Percentiles rank a stretch among this genome's conserved stretches.
phyloP scores from a whole-genome alignment of 2,329 filamentous ascomycete species.

The Colletotrichum agaves region DNA sequence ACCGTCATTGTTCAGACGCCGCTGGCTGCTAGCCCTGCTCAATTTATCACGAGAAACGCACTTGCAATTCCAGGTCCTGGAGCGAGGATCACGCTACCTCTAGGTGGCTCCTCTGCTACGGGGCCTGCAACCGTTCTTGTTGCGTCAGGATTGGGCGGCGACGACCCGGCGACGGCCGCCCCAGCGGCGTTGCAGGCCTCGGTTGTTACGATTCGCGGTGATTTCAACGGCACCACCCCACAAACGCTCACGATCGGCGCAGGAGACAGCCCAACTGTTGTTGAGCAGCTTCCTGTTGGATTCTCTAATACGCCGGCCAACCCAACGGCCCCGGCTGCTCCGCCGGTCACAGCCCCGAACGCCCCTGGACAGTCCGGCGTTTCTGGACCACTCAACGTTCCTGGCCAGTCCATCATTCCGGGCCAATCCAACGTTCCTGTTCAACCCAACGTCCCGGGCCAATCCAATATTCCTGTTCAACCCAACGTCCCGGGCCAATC shows the following conservation, averaged over 20 bases:
- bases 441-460: no score
- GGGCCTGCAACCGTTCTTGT: slow-evolving; percentile 9
- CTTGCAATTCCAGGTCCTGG: slow-evolving; percentile 12
- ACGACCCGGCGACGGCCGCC: slow-evolving; percentile 21
- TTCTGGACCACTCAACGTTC: no score
- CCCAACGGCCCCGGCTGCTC: not conserved
- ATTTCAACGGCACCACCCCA: slow-evolving; percentile 12
- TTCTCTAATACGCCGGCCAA: not conserved
- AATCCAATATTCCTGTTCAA: no score
- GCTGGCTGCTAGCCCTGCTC: not conserved
- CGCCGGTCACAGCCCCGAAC: not conserved
- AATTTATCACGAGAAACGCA: slow-evolving; percentile 16
- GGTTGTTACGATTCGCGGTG: slow-evolving; percentile 16
- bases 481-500: not conserved
- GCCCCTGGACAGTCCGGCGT: no score
- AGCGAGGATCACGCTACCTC: slow-evolving; percentile 13
- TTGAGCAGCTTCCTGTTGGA: slow-evolving; percentile 26
- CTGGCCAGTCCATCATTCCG: no score
- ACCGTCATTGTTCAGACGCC: slow-evolving; percentile 31
- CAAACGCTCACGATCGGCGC: slow-evolving; percentile 17
- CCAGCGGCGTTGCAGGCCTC: not conserved
- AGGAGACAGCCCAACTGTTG: slow-evolving; percentile 1
- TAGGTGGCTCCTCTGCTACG: not conserved
- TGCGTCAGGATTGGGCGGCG: slow-evolving; percentile 21
- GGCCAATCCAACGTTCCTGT: no score